Conservation (phyloP, 768 basidiomycete species). For the Suillus clintonianus region DNA sequence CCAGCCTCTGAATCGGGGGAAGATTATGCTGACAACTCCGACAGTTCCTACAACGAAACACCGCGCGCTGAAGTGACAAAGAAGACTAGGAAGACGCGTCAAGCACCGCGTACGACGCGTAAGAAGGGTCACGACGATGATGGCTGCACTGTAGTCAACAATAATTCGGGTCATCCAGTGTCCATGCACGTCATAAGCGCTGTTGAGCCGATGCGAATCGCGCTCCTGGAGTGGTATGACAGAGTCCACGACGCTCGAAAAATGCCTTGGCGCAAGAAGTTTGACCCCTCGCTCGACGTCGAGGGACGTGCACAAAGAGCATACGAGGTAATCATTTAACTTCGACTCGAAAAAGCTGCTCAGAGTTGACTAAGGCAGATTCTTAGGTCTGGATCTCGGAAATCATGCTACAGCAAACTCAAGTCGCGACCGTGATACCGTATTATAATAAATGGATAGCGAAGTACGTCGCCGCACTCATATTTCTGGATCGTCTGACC, state of each 20-base stretch:
- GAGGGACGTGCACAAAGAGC: constrained; percentile 81
- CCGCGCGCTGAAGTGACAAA: constrained; percentile 7
- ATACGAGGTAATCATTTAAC: constrained; percentile 68
- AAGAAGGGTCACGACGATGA: constrained; percentile 13
- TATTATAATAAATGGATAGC: constrained; percentile 91
- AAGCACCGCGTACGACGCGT: constrained; percentile 11
- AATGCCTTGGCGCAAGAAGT: constrained; percentile 93
- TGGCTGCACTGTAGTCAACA: not conserved
- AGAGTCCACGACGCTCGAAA: constrained; percentile 63
- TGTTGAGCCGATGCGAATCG: constrained; percentile 44
- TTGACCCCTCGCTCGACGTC: constrained; percentile 49
- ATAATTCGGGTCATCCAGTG: constrained; percentile 37
- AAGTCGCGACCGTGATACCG: constrained; percentile 90
- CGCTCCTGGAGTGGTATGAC: constrained; percentile 72
- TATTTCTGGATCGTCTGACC: not conserved
- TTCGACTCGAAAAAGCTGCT: not conserved
- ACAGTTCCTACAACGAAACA: constrained; percentile 21
- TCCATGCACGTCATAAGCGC: constrained; percentile 50
- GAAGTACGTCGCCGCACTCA: constrained; percentile 46
- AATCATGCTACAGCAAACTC: constrained; percentile 97
- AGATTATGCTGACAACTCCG: constrained; percentile 17
- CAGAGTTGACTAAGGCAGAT: not conserved
- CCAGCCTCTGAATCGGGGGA: constrained; percentile 15
- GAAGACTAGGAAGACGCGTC: constrained; percentile 17
- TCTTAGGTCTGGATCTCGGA: constrained; percentile 85